Evolutionary conservation across 1,284 basidiomycete species (phyloP).

Genomic region (Bjerkandera adusta): DNA sequence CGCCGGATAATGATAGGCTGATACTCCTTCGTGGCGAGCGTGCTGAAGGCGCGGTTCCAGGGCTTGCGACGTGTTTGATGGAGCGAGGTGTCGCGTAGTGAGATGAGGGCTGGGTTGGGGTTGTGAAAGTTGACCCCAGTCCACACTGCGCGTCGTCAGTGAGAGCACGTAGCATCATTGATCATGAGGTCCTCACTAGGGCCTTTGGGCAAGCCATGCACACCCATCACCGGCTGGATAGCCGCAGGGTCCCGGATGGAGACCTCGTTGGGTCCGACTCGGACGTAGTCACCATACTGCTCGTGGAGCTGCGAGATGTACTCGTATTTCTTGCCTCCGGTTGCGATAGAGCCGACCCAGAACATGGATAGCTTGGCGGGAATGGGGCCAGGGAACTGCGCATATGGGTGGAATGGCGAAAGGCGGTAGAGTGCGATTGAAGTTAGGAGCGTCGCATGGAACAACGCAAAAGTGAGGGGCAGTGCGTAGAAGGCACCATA

Average conservation of each 20-base stretch:
- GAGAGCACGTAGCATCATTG: no score
- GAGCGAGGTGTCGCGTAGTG: slow-evolving; percentile 9
- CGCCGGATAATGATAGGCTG: slow-evolving; percentile 11
- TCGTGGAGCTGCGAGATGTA: slow-evolving; percentile 18
- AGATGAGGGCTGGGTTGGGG: no score
- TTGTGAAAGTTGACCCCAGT: no score
- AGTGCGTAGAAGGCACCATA: background rate
- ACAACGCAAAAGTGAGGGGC: no score
- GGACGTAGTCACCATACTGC: slow-evolving; percentile 20
- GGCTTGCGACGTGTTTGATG: slow-evolving; percentile 12
- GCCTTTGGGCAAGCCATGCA: slow-evolving; percentile 17
- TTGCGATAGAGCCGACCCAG: slow-evolving; percentile 9
- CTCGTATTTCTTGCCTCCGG: slow-evolving; percentile 14
- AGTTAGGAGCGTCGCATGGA: no score
- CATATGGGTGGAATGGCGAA: slow-evolving; percentile 13
- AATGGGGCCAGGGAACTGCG: slow-evolving; percentile 12
- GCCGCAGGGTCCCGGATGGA: slow-evolving; percentile 16
- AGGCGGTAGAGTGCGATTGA: slow-evolving; percentile 16
- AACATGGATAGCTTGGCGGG: slow-evolving; percentile 10
- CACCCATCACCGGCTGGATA: slow-evolving; percentile 15
- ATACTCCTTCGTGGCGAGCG: slow-evolving; percentile 14
- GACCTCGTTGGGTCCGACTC: slow-evolving; percentile 20
- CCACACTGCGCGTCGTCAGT: no score
- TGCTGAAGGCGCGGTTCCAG: slow-evolving; percentile 17
- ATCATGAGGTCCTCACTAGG: slow-evolving; percentile 4